Evolutionary conservation across 2,329 filamentous ascomycete species (phyloP).

Genomic region (Fonsecaea pugnacius): DNA sequence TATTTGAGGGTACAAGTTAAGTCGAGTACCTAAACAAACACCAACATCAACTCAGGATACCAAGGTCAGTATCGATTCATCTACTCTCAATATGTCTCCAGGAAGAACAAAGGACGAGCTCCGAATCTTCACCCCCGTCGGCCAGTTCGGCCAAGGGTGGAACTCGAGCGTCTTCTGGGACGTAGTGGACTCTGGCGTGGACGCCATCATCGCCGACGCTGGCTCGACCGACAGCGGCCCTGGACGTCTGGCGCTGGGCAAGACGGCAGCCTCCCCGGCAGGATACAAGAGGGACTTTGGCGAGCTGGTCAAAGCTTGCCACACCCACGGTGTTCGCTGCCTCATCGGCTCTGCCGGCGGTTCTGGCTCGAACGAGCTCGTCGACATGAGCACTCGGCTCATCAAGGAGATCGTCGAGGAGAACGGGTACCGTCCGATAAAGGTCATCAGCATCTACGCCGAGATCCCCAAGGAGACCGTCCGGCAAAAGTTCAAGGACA

Average conservation of each 20-base stretch:
- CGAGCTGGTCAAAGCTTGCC: slow-evolving; percentile 45
- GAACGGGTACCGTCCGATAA: slow-evolving; percentile 39
- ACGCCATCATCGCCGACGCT: slow-evolving; percentile 41
- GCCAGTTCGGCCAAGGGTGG: slow-evolving; percentile 24
- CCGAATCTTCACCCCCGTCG: slow-evolving; percentile 27
- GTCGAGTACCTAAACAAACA: background rate
- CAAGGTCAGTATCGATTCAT: too few relatives aligned
- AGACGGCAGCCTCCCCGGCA: slow-evolving; percentile 15
- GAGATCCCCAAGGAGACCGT: slow-evolving; percentile 46
- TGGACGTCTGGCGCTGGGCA: slow-evolving; percentile 38
- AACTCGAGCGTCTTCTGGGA: slow-evolving; percentile 23
- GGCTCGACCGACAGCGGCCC: slow-evolving; percentile 43
- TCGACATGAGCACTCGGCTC: slow-evolving; percentile 47
- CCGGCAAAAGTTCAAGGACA: slow-evolving; percentile 39
- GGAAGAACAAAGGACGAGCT: slow-evolving; percentile 23
- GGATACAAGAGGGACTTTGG: slow-evolving; percentile 44
- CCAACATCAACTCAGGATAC: background rate
- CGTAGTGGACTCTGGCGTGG: slow-evolving; percentile 20
- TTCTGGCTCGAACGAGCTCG: slow-evolving; percentile 52
- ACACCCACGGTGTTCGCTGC: slow-evolving; percentile 45
- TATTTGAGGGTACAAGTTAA: background rate
- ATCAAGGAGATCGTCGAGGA: slow-evolving; percentile 44
- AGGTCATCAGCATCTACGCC: slow-evolving; percentile 45
- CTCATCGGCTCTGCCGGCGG: slow-evolving; percentile 55
- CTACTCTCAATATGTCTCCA: slow-evolving; percentile 8